phyloP scores from a whole-genome alignment of 2,329 filamentous ascomycete genomes.

The Ophiognomonia clavigignenti-juglandacearum region DNA sequence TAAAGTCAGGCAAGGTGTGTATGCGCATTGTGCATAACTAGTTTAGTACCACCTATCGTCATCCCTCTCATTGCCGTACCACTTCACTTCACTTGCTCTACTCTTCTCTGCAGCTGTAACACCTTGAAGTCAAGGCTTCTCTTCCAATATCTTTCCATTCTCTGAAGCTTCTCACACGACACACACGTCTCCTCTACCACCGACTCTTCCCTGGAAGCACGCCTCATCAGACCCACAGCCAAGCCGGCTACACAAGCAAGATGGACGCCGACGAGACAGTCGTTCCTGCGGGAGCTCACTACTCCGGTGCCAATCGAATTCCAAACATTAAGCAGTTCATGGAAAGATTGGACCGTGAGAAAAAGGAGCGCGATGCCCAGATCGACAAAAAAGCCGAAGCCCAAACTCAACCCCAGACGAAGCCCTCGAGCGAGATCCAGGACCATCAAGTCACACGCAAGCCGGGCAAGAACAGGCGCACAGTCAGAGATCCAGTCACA shows the following conservation, averaged over 20 bases:
- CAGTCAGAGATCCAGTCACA: slow-evolving; percentile 83
- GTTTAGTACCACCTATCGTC: too few relatives aligned
- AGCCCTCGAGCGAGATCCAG: slow-evolving; percentile 14
- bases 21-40: too few relatives aligned
- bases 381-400: slow-evolving; percentile 55
- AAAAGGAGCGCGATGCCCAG: slow-evolving; percentile 66
- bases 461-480: slow-evolving; percentile 52
- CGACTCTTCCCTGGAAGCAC: not conserved
- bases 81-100: too few relatives aligned
- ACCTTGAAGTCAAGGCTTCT: too few relatives aligned
- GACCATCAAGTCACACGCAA: slow-evolving; percentile 28
- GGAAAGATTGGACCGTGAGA: slow-evolving; percentile 71
- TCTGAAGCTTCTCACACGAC: too few relatives aligned
- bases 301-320: slow-evolving; percentile 77
- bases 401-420: slow-evolving; percentile 29
- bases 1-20: too few relatives aligned
- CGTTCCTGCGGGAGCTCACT: slow-evolving; percentile 58
- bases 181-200: too few relatives aligned
- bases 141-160: too few relatives aligned
- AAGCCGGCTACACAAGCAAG: not conserved
- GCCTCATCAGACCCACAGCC: not conserved
- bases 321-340: slow-evolving; percentile 86
- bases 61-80: too few relatives aligned
- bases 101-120: too few relatives aligned
- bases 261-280: slow-evolving; percentile 37